Conservation (phyloP, 2,329 filamentous ascomycete species). For the Blastomyces gilchristii region DNA sequence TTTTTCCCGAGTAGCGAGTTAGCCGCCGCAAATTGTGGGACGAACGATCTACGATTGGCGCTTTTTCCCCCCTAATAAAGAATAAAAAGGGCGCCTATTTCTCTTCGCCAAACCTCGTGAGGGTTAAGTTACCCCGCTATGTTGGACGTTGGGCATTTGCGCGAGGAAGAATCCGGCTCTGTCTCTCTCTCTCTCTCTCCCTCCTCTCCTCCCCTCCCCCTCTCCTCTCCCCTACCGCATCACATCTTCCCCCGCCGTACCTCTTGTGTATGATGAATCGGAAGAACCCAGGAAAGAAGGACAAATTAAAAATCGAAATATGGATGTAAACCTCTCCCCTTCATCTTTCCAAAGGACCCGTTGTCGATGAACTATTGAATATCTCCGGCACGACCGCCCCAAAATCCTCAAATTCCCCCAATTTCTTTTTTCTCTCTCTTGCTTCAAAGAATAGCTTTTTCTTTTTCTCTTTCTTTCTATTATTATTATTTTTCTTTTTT, state of each 20-base stretch:
- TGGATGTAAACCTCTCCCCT: not conserved
- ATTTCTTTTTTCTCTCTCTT: not conserved
- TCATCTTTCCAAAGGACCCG: not conserved
- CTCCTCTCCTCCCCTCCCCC: too few relatives aligned
- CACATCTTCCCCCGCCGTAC: not conserved
- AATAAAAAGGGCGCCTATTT: not conserved
- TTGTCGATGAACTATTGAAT: not conserved
- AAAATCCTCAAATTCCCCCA: not conserved
- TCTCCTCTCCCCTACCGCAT: too few relatives aligned
- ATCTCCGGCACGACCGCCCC: not conserved
- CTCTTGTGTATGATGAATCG: not conserved
- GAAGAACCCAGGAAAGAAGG: not conserved
- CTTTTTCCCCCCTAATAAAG: not conserved
- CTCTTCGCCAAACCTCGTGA: not conserved
- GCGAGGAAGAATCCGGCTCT: not conserved
- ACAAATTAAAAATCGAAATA: not conserved
- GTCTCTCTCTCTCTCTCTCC: too few relatives aligned
- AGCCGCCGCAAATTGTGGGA: not conserved
- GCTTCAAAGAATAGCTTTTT: not conserved
- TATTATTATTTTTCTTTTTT: too few relatives aligned
- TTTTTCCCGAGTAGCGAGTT: not conserved
- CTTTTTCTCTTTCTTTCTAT: too few relatives aligned
- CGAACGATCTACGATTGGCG: not conserved
- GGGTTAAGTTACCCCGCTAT: not conserved
- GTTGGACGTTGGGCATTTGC: not conserved